These are phyloP conservation scores for Fomitiporia mediterranea DNA, from an alignment of 1,284 basidiomycete genomes.

Conservation along the genomic window DNA sequence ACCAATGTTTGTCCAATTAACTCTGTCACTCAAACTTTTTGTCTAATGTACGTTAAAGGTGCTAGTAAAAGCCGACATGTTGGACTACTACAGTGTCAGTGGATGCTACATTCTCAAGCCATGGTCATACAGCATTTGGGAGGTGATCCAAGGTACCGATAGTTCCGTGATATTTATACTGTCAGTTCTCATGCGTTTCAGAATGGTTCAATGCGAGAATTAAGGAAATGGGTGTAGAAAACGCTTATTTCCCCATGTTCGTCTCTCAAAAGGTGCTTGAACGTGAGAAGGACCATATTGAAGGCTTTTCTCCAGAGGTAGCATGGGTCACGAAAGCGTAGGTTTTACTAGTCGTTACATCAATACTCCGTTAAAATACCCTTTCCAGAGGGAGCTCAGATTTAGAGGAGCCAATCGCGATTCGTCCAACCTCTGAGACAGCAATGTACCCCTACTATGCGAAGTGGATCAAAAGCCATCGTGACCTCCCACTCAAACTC, in stretches of 20 bases:
- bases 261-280: constrained; percentile 92
- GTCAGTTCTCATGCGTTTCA: constrained; percentile 30
- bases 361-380: constrained; percentile 1
- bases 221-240: constrained; percentile 93
- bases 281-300: constrained; percentile 97
- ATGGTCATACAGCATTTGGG: constrained; percentile 97
- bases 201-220: constrained; percentile 92
- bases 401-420: constrained; percentile 95
- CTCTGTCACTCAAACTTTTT: constrained; percentile 1
- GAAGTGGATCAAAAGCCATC: constrained; percentile 98
- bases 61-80: constrained; percentile 97
- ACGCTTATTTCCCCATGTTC: constrained; percentile 99
- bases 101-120: constrained; percentile 99
- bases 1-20: constrained; percentile 61
- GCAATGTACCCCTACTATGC: constrained; percentile 99
- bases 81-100: constrained; percentile 98
- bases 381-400: constrained; percentile 79
- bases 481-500: constrained; percentile 94
- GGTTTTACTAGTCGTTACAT: constrained; percentile 31
- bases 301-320: constrained; percentile 99
- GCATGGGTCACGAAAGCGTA: constrained; percentile 98
- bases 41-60: constrained; percentile 48
- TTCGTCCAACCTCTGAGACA: constrained; percentile 97
- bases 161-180: constrained; percentile 2
- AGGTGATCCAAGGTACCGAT: constrained; percentile 81